phyloP scores from a whole-genome alignment of 2,329 filamentous ascomycete genomes.

The Botrytis squamosa region DNA sequence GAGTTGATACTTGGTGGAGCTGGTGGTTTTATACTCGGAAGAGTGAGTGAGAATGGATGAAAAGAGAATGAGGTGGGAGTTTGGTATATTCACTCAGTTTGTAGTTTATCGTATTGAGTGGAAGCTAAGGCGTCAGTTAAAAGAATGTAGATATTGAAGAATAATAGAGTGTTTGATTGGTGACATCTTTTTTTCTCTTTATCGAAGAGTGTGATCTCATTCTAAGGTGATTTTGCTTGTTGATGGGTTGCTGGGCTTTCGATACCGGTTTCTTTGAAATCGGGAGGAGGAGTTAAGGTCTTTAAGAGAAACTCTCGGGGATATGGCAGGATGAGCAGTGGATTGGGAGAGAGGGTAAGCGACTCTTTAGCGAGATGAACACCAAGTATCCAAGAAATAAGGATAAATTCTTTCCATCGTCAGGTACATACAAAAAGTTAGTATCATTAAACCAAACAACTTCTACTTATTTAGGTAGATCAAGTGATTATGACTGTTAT shows the following conservation, averaged over 20 bases:
- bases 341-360: background rate
- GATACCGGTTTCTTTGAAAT: background rate
- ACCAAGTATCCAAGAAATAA: background rate
- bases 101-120: background rate
- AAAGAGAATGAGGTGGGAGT: background rate
- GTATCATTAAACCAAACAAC: background rate
- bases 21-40: background rate
- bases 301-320: background rate
- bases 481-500: background rate
- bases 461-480: fast-evolving
- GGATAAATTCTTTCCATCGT: background rate
- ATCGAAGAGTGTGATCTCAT: background rate
- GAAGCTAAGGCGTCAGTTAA: background rate
- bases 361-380: background rate
- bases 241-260: background rate
- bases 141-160: background rate
- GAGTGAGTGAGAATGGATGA: background rate
- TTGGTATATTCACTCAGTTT: background rate
- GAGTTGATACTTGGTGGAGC: background rate
- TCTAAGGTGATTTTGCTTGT: background rate
- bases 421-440: background rate
- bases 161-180: background rate
- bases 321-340: background rate
- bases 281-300: background rate
- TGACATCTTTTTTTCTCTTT: background rate